phyloP scores from a whole-genome alignment of 1,284 basidiomycete species.

The Leccinum variabile region DNA sequence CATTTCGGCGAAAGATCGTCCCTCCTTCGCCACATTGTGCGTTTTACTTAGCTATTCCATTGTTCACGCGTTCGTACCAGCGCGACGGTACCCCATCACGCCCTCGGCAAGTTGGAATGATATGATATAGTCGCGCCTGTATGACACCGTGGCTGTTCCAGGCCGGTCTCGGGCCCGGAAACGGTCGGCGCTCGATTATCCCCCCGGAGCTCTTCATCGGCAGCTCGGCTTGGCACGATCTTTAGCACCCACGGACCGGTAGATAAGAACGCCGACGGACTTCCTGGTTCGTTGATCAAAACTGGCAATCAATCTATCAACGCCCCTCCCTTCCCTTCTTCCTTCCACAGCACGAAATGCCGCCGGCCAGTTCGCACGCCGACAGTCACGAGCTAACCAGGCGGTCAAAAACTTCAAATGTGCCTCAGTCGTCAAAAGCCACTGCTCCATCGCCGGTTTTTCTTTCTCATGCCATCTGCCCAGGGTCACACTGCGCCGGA shows the following conservation, averaged over 20 bases:
- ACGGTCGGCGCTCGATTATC: background rate
- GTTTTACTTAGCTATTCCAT: slow-evolving; percentile 7
- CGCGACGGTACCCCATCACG: slow-evolving; percentile 5
- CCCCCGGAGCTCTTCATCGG: background rate
- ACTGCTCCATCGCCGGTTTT: background rate
- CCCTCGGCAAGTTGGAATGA: background rate
- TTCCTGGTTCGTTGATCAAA: slow-evolving; percentile 1
- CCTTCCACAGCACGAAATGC: slow-evolving; percentile 3
- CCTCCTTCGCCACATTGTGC: slow-evolving; percentile 1
- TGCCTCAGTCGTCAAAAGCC: background rate
- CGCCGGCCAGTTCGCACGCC: slow-evolving; percentile 18
- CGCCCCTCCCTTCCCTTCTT: background rate
- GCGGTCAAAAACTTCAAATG: slow-evolving; percentile 13
- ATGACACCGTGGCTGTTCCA: too few species aligned
- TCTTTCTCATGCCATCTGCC: slow-evolving; percentile 3
- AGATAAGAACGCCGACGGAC: slow-evolving; percentile 1
- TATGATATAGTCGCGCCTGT: background rate
- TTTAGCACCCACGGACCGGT: background rate
- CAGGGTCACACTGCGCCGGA: slow-evolving; percentile 9
- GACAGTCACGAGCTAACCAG: slow-evolving; percentile 3
- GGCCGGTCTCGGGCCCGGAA: background rate
- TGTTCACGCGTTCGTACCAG: slow-evolving; percentile 10
- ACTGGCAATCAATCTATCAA: background rate
- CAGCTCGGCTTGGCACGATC: background rate
- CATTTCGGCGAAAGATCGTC: slow-evolving; percentile 19